Evolutionary conservation across 2,329 filamentous ascomycete genomes (phyloP).

Genomic region (Venturia oleaginea): DNA sequence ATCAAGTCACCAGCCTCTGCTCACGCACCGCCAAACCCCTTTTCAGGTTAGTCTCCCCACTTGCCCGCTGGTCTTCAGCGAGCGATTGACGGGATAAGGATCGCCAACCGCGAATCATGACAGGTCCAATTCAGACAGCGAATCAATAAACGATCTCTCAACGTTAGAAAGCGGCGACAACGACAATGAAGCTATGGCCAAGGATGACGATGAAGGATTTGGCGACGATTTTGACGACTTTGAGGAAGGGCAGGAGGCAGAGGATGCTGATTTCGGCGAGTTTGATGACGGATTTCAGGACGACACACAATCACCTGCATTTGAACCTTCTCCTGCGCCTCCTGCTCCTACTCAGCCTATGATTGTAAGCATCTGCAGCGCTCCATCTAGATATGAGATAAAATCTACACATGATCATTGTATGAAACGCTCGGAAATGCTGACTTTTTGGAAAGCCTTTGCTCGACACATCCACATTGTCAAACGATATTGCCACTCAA

Average conservation of each 20-base stretch:
- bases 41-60: slow-evolving; percentile 44
- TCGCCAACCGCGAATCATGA: slow-evolving; percentile 43
- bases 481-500: slow-evolving; percentile 42
- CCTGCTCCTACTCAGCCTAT: slow-evolving; percentile 33
- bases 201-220: slow-evolving; percentile 61
- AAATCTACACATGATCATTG: slow-evolving; percentile 5
- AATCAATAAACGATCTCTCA: slow-evolving; percentile 24
- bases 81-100: slow-evolving; percentile 55
- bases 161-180: slow-evolving; percentile 15
- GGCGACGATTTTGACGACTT: slow-evolving; percentile 61
- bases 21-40: slow-evolving; percentile 19
- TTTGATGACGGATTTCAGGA: slow-evolving; percentile 33
- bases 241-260: slow-evolving; percentile 40
- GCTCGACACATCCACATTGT: slow-evolving; percentile 56
- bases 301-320: slow-evolving; percentile 25
- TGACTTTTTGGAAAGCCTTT: slow-evolving; percentile 44
- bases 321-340: slow-evolving; percentile 19
- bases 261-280: slow-evolving; percentile 42
- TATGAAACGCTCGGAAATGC: slow-evolving; percentile 1
- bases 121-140: slow-evolving; percentile 33
- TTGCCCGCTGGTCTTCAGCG: slow-evolving; percentile 33
- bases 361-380: slow-evolving; percentile 36
- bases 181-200: slow-evolving; percentile 28
- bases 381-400: slow-evolving; percentile 14
- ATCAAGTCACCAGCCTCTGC: slow-evolving; percentile 32